Percentiles rank a stretch among this genome's conserved stretches.
Conservation (phyloP, 2,329 filamentous ascomycete species). For the Whalleya microplaca region DNA sequence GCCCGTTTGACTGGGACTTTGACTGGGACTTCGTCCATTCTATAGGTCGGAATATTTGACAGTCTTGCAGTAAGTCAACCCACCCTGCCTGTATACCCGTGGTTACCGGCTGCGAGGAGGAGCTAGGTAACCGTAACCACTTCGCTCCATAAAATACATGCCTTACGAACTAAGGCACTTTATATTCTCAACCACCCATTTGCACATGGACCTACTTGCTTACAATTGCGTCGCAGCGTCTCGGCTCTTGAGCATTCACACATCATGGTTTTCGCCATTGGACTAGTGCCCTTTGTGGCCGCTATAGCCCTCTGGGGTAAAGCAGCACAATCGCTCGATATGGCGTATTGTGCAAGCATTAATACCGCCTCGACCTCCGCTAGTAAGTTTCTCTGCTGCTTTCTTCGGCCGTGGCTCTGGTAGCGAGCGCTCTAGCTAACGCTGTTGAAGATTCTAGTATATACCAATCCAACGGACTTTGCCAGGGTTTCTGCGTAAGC, state of each 20-base stretch:
- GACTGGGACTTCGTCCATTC: constrained; percentile 13
- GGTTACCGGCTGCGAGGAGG: not conserved
- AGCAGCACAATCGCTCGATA: constrained; percentile 35
- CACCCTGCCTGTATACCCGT: not conserved
- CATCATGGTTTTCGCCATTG: constrained; percentile 29
- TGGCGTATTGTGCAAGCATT: constrained; percentile 50
- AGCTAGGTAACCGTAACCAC: too few species aligned
- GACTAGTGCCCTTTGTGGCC: constrained; percentile 26
- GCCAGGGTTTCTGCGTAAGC: constrained; percentile 60
- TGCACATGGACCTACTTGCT: not conserved
- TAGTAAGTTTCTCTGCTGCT: constrained; percentile 45
- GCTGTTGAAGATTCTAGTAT: constrained; percentile 52
- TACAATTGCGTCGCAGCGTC: constrained; percentile 13
- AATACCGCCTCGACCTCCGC: constrained; percentile 48
- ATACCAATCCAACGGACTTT: constrained; percentile 73
- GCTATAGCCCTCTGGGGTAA: constrained; percentile 25
- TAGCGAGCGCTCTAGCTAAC: constrained; percentile 15
- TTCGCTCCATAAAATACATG: not conserved
- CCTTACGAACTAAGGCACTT: not conserved
- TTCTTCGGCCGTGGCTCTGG: constrained; percentile 27
- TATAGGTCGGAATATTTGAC: constrained; percentile 1
- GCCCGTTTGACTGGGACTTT: constrained; percentile 14
- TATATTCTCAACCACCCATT: not conserved
- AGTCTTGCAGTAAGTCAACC: constrained; percentile 9
- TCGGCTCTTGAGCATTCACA: constrained; percentile 5